Evolutionary conservation across 192 early-diverging fungal genomes (phyloP).

Genomic region (Backusella westeae): DNA sequence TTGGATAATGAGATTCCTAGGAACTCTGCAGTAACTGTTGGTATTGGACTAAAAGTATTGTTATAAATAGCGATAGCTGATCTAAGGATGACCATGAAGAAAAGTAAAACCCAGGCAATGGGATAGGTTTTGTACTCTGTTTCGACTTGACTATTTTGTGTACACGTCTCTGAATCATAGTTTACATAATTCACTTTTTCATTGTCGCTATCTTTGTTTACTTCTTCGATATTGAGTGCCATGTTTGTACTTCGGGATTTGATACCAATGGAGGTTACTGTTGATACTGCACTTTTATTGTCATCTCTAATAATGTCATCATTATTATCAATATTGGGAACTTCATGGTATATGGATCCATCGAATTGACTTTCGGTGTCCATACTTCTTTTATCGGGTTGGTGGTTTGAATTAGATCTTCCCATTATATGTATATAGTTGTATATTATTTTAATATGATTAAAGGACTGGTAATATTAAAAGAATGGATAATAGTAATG

Average conservation of each 20-base stretch:
- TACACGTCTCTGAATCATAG: background rate
- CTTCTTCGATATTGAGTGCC: background rate
- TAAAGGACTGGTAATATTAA: background rate
- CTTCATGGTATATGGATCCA: background rate
- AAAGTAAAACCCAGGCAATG: constrained; percentile 30
- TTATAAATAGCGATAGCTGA: constrained; percentile 23
- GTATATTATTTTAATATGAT: background rate
- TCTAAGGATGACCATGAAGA: constrained; percentile 22
- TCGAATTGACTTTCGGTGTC: background rate
- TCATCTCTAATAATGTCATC: background rate
- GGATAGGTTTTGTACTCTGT: constrained; percentile 28
- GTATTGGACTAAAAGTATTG: constrained; percentile 30
- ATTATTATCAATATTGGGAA: background rate
- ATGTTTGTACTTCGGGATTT: background rate
- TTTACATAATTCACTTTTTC: background rate
- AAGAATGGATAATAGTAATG: background rate
- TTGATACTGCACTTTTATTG: background rate
- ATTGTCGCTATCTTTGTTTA: background rate
- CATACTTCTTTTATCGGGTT: background rate
- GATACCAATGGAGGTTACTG: background rate
- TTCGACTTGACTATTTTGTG: background rate
- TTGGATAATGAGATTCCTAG: constrained; percentile 25
- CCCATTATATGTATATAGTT: background rate
- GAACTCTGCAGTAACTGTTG: constrained; percentile 21
- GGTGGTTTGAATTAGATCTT: background rate